Evolutionary conservation across 164 flowering plant genomes (phyloP).

Genomic region (Magnolia changhungtana): DNA sequence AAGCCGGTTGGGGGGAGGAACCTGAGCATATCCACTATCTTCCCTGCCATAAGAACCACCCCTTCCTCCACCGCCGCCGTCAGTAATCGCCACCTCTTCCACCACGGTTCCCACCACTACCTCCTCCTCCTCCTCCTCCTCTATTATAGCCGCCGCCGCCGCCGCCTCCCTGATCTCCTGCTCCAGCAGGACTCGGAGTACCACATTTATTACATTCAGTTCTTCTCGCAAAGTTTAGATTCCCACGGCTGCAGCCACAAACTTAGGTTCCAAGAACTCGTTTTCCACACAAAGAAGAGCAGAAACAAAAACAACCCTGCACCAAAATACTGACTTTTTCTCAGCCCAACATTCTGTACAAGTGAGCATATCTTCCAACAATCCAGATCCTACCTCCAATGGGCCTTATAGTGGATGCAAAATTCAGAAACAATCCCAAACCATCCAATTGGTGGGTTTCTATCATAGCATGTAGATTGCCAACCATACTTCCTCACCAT

Average conservation of each 20-base stretch:
- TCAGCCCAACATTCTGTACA: too few species aligned
- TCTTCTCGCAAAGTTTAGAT: conserved; percentile 89
- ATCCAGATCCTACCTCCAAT: too few species aligned
- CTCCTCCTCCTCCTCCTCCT: conserved; percentile 15
- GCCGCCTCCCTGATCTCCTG: conserved; percentile 2
- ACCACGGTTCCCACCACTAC: conserved; percentile 26
- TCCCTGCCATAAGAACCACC: conserved; percentile 55
- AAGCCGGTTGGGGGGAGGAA: conserved; percentile 41
- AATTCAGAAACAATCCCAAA: too few species aligned
- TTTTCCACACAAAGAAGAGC: too few species aligned
- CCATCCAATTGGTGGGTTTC: too few species aligned
- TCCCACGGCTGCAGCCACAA: conserved; percentile 74
- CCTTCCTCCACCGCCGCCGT: conserved; percentile 45
- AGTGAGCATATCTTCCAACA: too few species aligned
- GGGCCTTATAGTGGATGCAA: too few species aligned
- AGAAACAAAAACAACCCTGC: too few species aligned
- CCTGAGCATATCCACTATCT: conserved; percentile 55
- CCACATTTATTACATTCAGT: conserved; percentile 93
- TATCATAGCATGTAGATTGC: too few species aligned
- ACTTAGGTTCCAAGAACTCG: conserved; percentile 3
- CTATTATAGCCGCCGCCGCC: conserved; percentile 30
- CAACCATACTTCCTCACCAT: too few species aligned
- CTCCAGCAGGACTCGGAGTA: conserved; percentile 61
- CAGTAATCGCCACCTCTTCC: conserved; percentile 26
- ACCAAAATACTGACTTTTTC: too few species aligned